Evolutionary conservation across 1,139 yeast genomes (phyloP).

Genomic region (Magnusiomyces suaveolens): DNA sequence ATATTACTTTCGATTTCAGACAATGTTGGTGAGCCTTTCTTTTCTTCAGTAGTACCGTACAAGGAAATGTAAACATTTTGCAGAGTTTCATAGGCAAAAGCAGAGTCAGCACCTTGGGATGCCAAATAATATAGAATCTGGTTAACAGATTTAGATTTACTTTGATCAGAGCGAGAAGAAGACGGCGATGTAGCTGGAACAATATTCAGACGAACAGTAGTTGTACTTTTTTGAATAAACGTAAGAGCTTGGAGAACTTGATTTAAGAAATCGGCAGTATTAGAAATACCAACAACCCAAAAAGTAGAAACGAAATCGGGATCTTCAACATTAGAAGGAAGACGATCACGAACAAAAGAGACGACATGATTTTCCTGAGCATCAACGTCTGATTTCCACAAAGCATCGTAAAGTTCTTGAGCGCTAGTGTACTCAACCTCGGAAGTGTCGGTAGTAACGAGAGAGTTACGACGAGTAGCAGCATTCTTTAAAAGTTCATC

Average conservation of each 20-base stretch:
- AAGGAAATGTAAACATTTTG: not conserved
- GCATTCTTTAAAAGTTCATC: slow-evolving; percentile 18
- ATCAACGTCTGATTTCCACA: not conserved
- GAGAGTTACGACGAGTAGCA: slow-evolving; percentile 24
- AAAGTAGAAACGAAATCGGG: slow-evolving; percentile 29
- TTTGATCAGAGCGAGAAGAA: slow-evolving; percentile 1
- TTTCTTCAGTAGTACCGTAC: not conserved
- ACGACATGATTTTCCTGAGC: slow-evolving; percentile 1
- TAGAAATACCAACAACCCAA: slow-evolving; percentile 52
- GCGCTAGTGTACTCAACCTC: slow-evolving; percentile 18
- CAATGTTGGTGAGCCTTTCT: not conserved
- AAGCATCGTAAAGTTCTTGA: slow-evolving; percentile 10
- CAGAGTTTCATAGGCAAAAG: not conserved
- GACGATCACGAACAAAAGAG: slow-evolving; percentile 1
- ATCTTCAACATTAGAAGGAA: slow-evolving; percentile 7
- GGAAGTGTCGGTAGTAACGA: slow-evolving; percentile 30
- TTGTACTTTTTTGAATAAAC: slow-evolving; percentile 18
- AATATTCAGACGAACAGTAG: slow-evolving; percentile 35
- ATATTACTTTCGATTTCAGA: not conserved
- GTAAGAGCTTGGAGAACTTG: slow-evolving; percentile 39
- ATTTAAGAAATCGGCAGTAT: slow-evolving; percentile 29
- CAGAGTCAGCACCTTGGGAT: not conserved
- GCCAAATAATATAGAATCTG: not conserved
- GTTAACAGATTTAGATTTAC: not conserved
- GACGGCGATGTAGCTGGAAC: slow-evolving; percentile 18